phyloP scores from a whole-genome alignment of 23 red algal genomes.

The Gracilaria gracilis region DNA sequence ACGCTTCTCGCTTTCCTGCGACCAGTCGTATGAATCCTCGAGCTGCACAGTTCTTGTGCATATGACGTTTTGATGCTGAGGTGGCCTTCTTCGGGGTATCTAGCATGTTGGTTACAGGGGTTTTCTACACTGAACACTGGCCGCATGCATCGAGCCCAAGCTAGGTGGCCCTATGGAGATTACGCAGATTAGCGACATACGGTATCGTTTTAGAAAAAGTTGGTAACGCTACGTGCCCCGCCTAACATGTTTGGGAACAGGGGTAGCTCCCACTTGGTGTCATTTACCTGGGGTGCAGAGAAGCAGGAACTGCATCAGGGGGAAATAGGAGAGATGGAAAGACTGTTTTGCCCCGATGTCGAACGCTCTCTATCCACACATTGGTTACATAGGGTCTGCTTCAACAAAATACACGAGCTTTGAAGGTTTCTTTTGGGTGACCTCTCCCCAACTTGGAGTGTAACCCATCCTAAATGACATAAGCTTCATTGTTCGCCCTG shows the following conservation, averaged over 20 bases:
- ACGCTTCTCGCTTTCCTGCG: neutral
- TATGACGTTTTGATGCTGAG: constrained; percentile 2
- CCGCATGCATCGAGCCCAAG: neutral
- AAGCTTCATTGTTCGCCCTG: too few relatives aligned
- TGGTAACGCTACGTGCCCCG: neutral
- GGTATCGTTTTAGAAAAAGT: neutral
- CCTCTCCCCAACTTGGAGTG: too few relatives aligned
- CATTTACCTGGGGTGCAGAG: neutral
- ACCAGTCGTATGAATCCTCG: neutral
- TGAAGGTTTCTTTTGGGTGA: too few relatives aligned
- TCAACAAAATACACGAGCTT: too few relatives aligned
- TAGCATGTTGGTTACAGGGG: neutral
- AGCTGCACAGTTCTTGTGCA: constrained; percentile 8
- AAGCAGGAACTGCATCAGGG: neutral
- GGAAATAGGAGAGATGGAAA: too few relatives aligned
- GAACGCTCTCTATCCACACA: too few relatives aligned
- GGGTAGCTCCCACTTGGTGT: neutral
- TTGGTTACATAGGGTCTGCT: too few relatives aligned
- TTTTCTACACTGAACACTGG: neutral
- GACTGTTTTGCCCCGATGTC: too few relatives aligned
- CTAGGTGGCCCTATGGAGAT: constrained; percentile 1
- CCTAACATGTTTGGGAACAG: neutral
- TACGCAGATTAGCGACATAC: constrained; percentile 18
- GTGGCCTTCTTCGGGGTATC: neutral
- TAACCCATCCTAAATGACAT: too few relatives aligned